These are phyloP conservation scores for Dalbergia cultrata DNA, from an alignment of 306 rosid genomes.

Conservation along the genomic window DNA sequence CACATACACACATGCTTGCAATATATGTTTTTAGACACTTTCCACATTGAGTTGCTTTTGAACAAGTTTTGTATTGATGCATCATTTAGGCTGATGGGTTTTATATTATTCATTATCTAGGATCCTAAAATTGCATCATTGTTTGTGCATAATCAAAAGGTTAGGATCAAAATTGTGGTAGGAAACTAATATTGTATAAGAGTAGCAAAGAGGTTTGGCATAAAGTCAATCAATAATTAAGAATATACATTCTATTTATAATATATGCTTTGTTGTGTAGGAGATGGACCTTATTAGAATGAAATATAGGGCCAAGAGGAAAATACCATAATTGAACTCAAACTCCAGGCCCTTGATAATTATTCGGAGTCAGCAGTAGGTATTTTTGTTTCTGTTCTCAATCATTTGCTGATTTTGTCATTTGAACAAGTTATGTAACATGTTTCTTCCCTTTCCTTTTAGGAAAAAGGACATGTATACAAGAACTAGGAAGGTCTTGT, in stretches of 20 bases:
- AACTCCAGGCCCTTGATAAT: slow-evolving; percentile 63
- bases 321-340: slow-evolving; percentile 48
- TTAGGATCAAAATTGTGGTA: too few relatives aligned
- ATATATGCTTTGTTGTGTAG: slow-evolving; percentile 48
- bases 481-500: slow-evolving; percentile 65
- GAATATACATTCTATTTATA: too few relatives aligned
- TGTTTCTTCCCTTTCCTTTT: not conserved
- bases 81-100: not conserved
- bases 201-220: not conserved
- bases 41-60: not conserved
- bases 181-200: not conserved
- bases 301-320: slow-evolving; percentile 80
- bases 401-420: not conserved
- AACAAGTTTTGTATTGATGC: not conserved
- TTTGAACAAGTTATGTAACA: not conserved
- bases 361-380: slow-evolving; percentile 79
- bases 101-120: not conserved
- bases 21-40: not conserved
- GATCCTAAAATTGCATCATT: not conserved
- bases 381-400: not conserved
- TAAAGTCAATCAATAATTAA: too few relatives aligned
- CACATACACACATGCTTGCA: not conserved
- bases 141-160: too few relatives aligned
- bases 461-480: slow-evolving; percentile 94
- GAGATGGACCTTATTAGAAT: slow-evolving; percentile 79